Base-by-base conservation (phyloP, 345 rosid species). In the Eucalyptus curtisii region DNA sequence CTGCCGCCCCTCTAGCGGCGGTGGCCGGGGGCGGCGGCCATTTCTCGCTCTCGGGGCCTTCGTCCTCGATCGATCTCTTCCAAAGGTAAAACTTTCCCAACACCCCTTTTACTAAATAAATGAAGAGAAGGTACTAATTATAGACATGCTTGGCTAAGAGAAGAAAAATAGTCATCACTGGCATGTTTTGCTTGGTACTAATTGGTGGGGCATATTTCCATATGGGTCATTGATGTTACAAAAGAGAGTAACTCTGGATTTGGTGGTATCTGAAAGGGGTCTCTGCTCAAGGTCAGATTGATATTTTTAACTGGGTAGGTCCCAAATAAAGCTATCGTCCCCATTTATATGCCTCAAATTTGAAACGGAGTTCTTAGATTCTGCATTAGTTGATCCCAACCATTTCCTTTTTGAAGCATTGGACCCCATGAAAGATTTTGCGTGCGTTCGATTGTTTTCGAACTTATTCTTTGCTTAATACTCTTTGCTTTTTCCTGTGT, bases 51-150 rank as follows among this genome's bases (percentile, higher is more conserved):
- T 91, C 95, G 13, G 91, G 92, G 49, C 89, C 94, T 48, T 91
- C 97, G 7, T 76, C 90, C 20, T 92, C 99, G 68, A 85, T 91
- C 90, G 97, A 94, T 90, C 95, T 94, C 86, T 93, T 96, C 90
- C 93, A 93, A 47, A 88, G 89, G 89, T 88, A 45, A 45, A n/a
- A 30, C 30, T 47, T 13, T 71, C 52, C 37, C 81, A 16, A 37
- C n/a, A 49, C 17, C 30, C 17, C 25, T 22, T 48, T 52, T 31
- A 22, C 53, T 85, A 85, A 49, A 48, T 71, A 33, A 71, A 33
- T 71, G 6, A 37, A 17, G 81, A 33, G 81, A 17, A 33, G 25
- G 44, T 71, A 71, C 82, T 76, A 76, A 76, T 76, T 40, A 40
- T 20, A 40, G 84, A 37, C 47, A 6, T 49, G 55, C 59, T 50